Evolutionary conservation across 2,329 filamentous ascomycete genomes (phyloP), one percentile per base, ranked within the genome.

Genomic region (Anisogramma anomala): DNA sequence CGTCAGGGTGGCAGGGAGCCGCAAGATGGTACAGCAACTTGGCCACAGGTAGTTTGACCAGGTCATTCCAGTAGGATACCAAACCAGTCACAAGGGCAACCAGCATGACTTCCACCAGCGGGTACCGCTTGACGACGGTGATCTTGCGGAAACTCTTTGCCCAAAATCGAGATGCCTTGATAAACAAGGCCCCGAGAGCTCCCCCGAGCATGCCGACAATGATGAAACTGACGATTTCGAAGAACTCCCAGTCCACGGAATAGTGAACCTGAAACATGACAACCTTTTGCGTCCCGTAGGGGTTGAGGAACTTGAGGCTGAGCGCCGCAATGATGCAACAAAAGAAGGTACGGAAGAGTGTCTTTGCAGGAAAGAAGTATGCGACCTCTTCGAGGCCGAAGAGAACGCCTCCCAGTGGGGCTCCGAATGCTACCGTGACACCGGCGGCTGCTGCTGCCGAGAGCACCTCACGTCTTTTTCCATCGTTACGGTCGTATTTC

Each of bases 311-410:
- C 55, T 95, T 95, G 51, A 98, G 68, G 1, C 88, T 89, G 25
- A 98, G 63, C 0, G 91, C 87, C 1, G 91, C 88, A 23, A 83
- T 81, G 52, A 96, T 96, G 61, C 89, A 96, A 66, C 89, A 96
- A 63, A 96, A 96, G 61, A 98, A 98, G 0, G 91, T 96, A 39
- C 91, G 72, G 66, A 98, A 98, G 7, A 98, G 72, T 0, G 89
- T 96, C 65, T 98, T 96, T 5, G 89, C 86, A 0, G 91, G 89
- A 58, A 96, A 96, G 61, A 96, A 96, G 61, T 96, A 96, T 51
- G 84, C 78, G 48, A 96, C 88, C 69, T 96, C 91, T 61, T 98
- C 91, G 22, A 96, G 63, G 25, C 86, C 87, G 60, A 96, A 96
- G 3, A 96, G 69, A 1, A 95, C 87, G 39, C 89, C 89, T 7